phyloP scores from a whole-genome alignment of 805 yeast genomes.

The Cyberlindnera meyerae region DNA sequence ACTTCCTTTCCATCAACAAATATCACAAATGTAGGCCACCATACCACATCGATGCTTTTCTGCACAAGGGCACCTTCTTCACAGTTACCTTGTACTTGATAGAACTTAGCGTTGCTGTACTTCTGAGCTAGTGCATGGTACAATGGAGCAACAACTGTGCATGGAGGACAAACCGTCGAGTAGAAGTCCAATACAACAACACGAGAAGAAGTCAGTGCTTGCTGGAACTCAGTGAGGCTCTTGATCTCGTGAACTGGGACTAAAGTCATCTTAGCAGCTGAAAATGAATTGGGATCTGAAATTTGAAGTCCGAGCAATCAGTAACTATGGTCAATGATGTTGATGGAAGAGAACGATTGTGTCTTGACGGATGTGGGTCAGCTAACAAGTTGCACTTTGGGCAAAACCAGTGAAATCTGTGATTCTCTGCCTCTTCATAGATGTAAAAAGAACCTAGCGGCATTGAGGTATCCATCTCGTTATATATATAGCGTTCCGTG shows the following conservation, averaged over 20 bases:
- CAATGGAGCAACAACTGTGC: conserved; percentile 25
- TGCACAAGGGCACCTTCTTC: conserved; percentile 19
- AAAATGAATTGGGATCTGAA: too few species aligned
- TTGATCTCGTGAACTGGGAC: conserved; percentile 14
- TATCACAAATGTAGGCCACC: conserved; percentile 28
- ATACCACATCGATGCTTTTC: conserved; percentile 20
- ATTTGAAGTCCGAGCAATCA: too few species aligned
- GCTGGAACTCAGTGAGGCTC: conserved; percentile 12
- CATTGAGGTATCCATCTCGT: too few species aligned
- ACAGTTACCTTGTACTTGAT: conserved; percentile 20
- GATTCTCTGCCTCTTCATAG: too few species aligned
- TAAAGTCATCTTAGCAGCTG: too few species aligned
- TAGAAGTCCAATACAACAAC: conserved; percentile 23
- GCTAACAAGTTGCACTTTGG: too few species aligned
- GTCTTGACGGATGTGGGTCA: too few species aligned
- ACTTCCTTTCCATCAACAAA: conserved; percentile 18
- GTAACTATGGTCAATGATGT: too few species aligned
- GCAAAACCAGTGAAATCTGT: too few species aligned
- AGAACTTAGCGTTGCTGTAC: conserved; percentile 22
- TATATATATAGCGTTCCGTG: too few species aligned
- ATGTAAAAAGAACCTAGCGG: too few species aligned
- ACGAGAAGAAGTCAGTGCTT: conserved; percentile 8
- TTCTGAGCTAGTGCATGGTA: conserved; percentile 15
- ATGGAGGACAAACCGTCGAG: conserved; percentile 25
- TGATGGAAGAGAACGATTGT: too few species aligned